Conservation (phyloP, 164 flowering plant species). For the Macadamia integrifolia region DNA sequence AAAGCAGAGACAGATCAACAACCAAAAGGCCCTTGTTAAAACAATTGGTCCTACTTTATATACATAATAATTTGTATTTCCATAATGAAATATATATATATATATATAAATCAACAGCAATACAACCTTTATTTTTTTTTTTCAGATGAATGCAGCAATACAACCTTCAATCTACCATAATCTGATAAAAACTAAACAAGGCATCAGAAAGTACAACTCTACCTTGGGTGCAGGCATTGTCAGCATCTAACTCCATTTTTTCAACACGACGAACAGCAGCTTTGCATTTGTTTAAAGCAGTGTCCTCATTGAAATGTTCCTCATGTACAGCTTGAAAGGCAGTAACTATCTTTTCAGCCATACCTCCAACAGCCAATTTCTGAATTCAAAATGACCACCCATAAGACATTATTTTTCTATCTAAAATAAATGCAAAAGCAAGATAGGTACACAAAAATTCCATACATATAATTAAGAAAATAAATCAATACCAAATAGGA, state of each 20-base stretch:
- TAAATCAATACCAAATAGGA: not conserved
- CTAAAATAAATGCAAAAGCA: not conserved
- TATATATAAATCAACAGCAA: too few species aligned
- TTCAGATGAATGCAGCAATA: too few species aligned
- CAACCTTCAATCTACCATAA: not conserved
- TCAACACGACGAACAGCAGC: slow-evolving; percentile 36
- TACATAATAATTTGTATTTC: not conserved
- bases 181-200: not conserved
- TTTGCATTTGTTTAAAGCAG: slow-evolving; percentile 53
- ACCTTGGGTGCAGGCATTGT: slow-evolving; percentile 45
- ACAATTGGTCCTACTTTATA: not conserved
- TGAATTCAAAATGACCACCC: slow-evolving; percentile 22
- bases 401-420: slow-evolving; percentile 4
- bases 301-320: slow-evolving; percentile 54
- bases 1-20: not conserved
- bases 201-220: slow-evolving; percentile 9
- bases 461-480: not conserved
- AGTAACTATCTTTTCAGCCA: slow-evolving; percentile 75
- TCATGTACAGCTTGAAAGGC: slow-evolving; percentile 71
- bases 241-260: slow-evolving; percentile 54
- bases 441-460: not conserved
- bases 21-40: not conserved
- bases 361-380: slow-evolving; percentile 86
- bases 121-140: too few species aligned
- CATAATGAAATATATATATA: not conserved